A percentile compares a stretch with the other conserved stretches of the same genome.
Conservation (phyloP, 192 early-diverging fungal genomes). For the Jimgerdemannia lactiflua region DNA sequence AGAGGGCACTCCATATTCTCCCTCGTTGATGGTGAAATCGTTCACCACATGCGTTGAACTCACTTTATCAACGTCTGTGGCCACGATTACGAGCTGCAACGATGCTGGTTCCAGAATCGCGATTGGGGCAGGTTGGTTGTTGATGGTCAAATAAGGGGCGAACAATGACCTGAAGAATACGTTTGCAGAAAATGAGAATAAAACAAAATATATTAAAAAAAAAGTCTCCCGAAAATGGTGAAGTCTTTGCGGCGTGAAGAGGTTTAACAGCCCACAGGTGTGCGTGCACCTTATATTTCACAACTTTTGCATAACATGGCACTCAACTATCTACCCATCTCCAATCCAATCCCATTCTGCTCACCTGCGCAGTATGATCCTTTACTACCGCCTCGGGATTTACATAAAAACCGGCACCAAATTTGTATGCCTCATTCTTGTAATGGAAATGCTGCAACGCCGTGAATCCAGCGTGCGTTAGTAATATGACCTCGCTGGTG, state of each 20-base stretch:
- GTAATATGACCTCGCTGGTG: constrained; percentile 1
- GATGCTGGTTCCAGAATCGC: constrained; percentile 33
- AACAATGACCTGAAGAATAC: constrained; percentile 18
- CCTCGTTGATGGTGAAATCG: background rate
- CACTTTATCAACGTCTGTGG: constrained; percentile 10
- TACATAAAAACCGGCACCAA: constrained; percentile 31
- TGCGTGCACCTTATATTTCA: too few species aligned
- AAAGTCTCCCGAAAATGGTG: too few species aligned
- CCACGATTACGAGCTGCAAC: constrained; percentile 14
- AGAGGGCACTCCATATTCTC: background rate
- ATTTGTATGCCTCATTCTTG: constrained; percentile 27
- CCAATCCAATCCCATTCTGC: background rate
- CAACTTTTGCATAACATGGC: too few species aligned
- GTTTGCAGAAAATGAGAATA: background rate
- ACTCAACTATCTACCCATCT: too few species aligned
- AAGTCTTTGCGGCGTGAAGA: too few species aligned
- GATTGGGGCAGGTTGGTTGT: constrained; percentile 18
- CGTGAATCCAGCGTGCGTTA: constrained; percentile 35
- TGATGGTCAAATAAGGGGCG: constrained; percentile 14
- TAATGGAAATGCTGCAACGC: constrained; percentile 19
- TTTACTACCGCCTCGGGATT: constrained; percentile 35
- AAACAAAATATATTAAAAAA: background rate
- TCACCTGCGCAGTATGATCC: constrained; percentile 31
- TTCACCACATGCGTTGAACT: background rate
- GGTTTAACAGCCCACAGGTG: too few species aligned